A percentile compares a stretch with the other conserved stretches of the same genome.
These are phyloP conservation scores for Phylloporus scabripes DNA, from an alignment of 768 basidiomycete species.

Conservation along the genomic window DNA sequence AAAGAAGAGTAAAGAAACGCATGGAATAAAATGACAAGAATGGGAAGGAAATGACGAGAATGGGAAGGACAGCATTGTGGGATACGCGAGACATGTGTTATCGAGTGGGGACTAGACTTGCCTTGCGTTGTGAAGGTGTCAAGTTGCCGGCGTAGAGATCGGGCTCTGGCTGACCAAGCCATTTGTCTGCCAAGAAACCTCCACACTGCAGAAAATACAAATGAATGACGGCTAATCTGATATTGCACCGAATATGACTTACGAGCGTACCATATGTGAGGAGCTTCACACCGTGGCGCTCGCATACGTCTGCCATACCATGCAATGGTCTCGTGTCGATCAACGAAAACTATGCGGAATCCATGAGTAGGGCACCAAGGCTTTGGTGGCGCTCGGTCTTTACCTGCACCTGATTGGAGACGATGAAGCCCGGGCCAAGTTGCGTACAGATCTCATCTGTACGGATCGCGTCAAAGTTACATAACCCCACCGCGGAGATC, in stretches of 20 bases:
- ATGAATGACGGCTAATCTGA: slow-evolving; percentile 3
- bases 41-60: background rate
- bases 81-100: background rate
- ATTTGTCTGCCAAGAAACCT: slow-evolving; percentile 73
- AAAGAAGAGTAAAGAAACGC: background rate
- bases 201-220: slow-evolving; percentile 53
- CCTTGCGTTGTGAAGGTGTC: slow-evolving; percentile 83
- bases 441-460: slow-evolving; percentile 78
- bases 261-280: slow-evolving; percentile 82
- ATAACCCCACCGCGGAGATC: slow-evolving; percentile 65
- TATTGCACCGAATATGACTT: slow-evolving; percentile 20
- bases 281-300: slow-evolving; percentile 65
- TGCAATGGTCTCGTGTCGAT: slow-evolving; percentile 75
- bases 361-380: slow-evolving; percentile 9
- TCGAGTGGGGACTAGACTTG: slow-evolving; percentile 21
- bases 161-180: slow-evolving; percentile 63
- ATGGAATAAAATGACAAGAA: background rate
- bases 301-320: slow-evolving; percentile 72
- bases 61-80: background rate
- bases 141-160: slow-evolving; percentile 62
- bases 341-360: slow-evolving; percentile 58
- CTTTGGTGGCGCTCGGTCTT: slow-evolving; percentile 2
- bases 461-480: slow-evolving; percentile 72
- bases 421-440: slow-evolving; percentile 63
- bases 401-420: slow-evolving; percentile 84